Percentiles rank a stretch among this genome's conserved stretches.
Conservation (phyloP, 129 eudicot species). For the Tanacetum coccineum region DNA sequence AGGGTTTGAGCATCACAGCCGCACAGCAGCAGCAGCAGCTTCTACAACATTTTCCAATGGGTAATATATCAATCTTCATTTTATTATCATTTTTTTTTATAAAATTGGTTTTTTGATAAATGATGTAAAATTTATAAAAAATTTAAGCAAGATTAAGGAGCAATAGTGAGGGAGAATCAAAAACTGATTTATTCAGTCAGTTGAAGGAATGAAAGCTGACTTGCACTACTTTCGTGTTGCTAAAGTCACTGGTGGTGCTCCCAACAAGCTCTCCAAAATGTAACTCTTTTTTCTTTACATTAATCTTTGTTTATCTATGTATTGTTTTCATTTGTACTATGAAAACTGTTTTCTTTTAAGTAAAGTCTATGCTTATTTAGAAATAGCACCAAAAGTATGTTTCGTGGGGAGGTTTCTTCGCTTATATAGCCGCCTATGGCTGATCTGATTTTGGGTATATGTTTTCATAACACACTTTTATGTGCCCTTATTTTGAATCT, state of each 20-base stretch:
- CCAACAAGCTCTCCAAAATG: constrained; percentile 69
- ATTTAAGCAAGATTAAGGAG: constrained; percentile 45
- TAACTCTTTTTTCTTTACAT: background rate
- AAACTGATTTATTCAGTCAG: constrained; percentile 40
- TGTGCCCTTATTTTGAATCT: too few species aligned
- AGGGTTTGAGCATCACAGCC: too few species aligned
- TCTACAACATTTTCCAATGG: too few species aligned
- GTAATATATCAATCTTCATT: background rate
- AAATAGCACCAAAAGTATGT: too few species aligned
- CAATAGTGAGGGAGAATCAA: constrained; percentile 53
- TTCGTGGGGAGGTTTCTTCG: too few species aligned
- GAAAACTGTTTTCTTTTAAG: background rate
- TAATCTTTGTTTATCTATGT: too few species aligned
- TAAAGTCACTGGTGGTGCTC: constrained; percentile 61
- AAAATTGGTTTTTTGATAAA: background rate
- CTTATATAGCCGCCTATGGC: too few species aligned
- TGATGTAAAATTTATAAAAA: background rate
- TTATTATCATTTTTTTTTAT: too few species aligned
- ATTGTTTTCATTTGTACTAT: background rate
- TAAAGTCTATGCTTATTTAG: too few species aligned
- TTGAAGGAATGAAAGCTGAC: constrained; percentile 54
- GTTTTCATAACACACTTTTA: too few species aligned
- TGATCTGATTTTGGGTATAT: too few species aligned
- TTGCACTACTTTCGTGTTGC: constrained; percentile 64
- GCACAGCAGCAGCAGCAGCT: too few species aligned